A percentile compares a stretch with the other conserved stretches of the same genome.
phyloP scores from a whole-genome alignment of 176 grass and related monocot species.

The Rhipidocladum racemiflorum region DNA sequence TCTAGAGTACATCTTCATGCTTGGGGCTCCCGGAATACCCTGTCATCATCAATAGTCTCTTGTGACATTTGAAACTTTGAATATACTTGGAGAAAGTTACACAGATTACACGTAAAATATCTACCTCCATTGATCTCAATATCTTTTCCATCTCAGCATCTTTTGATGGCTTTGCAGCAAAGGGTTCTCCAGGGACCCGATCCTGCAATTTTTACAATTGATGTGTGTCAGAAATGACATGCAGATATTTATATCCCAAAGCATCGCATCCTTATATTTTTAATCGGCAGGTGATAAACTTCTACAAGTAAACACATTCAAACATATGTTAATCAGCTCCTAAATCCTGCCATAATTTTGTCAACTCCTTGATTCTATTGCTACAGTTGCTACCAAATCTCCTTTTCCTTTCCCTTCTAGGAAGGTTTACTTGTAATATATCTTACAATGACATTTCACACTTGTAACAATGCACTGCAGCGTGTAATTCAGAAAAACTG shows the following conservation, averaged over 20 bases:
- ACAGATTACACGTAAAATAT: slow-evolving; percentile 7
- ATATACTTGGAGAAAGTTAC: neutral
- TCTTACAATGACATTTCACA: neutral
- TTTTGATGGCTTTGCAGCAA: slow-evolving; percentile 78
- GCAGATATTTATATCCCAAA: neutral
- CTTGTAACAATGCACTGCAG: neutral
- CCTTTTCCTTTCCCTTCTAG: neutral
- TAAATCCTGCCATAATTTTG: neutral
- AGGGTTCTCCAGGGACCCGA: slow-evolving; percentile 74
- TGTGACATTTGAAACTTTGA: neutral
- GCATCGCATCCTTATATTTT: neutral
- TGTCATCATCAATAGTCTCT: slow-evolving; percentile 26
- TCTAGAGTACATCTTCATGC: slow-evolving; percentile 97
- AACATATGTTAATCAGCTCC: neutral
- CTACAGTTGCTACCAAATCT: neutral
- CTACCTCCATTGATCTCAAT: slow-evolving; percentile 85
- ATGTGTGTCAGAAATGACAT: neutral
- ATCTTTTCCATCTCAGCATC: slow-evolving; percentile 94
- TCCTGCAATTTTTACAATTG: slow-evolving; percentile 32
- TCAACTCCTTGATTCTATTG: neutral
- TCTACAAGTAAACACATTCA: neutral
- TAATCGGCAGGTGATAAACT: neutral
- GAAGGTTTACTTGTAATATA: neutral
- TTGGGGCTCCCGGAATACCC: slow-evolving; percentile 85
- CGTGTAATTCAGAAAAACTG: neutral